phyloP scores from a whole-genome alignment of 2,329 filamentous ascomycete genomes.

The Pseudogymnoascus sp. region DNA sequence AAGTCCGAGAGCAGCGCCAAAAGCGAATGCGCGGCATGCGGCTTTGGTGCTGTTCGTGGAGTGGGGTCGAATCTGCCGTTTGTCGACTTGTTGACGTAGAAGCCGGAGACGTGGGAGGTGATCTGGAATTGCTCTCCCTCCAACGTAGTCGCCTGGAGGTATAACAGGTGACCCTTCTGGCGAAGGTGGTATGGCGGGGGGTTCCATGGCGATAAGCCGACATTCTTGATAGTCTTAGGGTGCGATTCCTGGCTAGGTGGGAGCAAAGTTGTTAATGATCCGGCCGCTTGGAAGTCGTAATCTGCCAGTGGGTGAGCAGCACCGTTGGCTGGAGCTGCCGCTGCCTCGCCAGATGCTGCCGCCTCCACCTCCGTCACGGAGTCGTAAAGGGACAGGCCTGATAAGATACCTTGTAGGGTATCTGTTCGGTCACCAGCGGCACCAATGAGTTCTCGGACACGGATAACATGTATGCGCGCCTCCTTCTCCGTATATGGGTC shows the following conservation, averaged over 20 bases:
- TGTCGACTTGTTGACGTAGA: constrained; percentile 94
- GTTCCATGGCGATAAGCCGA: constrained; percentile 91
- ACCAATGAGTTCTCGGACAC: constrained; percentile 86
- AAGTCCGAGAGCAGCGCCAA: constrained; percentile 69
- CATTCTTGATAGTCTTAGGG: constrained; percentile 84
- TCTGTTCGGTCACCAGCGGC: constrained; percentile 85
- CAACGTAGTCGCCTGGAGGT: constrained; percentile 79
- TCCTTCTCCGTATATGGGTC: constrained; percentile 99
- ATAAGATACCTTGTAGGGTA: constrained; percentile 73
- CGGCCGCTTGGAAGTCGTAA: constrained; percentile 68
- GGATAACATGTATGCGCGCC: constrained; percentile 85
- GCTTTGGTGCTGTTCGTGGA: constrained; percentile 71
- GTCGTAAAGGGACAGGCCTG: constrained; percentile 82
- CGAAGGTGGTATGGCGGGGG: constrained; percentile 86
- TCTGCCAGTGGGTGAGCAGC: constrained; percentile 52
- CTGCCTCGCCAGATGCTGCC: constrained; percentile 24
- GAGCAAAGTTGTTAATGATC: constrained; percentile 62
- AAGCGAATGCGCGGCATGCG: constrained; percentile 73
- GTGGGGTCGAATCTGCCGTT: constrained; percentile 92
- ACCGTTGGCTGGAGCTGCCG: constrained; percentile 33
- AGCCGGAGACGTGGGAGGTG: constrained; percentile 86
- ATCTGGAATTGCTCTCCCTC: constrained; percentile 94
- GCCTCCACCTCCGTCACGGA: constrained; percentile 47
- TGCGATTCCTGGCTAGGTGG: constrained; percentile 57
- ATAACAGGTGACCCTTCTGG: constrained; percentile 86